Percentiles rank a stretch among this genome's conserved stretches.
Conservation (phyloP, 345 rosid species). For the Crucihimalaya himalaica region DNA sequence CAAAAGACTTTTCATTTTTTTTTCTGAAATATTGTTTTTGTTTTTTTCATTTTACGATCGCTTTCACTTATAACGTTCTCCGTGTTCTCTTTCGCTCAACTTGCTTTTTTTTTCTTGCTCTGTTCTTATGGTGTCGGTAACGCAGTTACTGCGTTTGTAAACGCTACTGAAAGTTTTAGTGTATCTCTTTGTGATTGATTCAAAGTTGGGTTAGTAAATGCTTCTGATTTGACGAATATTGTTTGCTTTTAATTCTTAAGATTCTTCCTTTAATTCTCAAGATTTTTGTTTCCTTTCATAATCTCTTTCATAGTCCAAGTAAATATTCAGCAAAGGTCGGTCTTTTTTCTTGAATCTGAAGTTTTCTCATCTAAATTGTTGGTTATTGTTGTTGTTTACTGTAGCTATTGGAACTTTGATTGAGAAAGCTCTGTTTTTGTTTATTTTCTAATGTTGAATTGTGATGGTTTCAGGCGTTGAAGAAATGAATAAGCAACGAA, state of each 20-base stretch:
- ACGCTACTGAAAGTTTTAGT: constrained; percentile 14
- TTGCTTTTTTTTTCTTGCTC: not conserved
- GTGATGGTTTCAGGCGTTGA: constrained; percentile 47
- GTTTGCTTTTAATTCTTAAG: constrained; percentile 1
- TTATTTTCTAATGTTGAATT: not conserved
- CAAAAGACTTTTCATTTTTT: not conserved
- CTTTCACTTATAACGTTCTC: constrained; percentile 11
- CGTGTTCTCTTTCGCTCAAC: not conserved
- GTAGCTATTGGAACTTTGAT: not conserved
- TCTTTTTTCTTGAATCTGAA: not conserved
- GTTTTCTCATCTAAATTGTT: not conserved
- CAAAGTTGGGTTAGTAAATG: constrained; percentile 19
- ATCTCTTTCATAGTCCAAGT: constrained; percentile 11
- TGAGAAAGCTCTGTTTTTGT: not conserved
- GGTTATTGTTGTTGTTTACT: not conserved
- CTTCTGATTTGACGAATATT: constrained; percentile 19
- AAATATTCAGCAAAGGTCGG: not conserved
- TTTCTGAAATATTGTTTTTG: not conserved
- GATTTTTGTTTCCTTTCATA: constrained; percentile 14
- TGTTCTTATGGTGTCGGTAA: constrained; percentile 32
- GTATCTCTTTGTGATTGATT: not conserved
- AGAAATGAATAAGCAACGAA: constrained; percentile 58
- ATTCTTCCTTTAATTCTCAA: constrained; percentile 23
- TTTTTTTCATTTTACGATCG: constrained; percentile 15
- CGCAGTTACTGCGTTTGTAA: constrained; percentile 26